Conservation (phyloP, 1,284 basidiomycete genomes). For the Cutaneotrichosporon spelunceum region DNA sequence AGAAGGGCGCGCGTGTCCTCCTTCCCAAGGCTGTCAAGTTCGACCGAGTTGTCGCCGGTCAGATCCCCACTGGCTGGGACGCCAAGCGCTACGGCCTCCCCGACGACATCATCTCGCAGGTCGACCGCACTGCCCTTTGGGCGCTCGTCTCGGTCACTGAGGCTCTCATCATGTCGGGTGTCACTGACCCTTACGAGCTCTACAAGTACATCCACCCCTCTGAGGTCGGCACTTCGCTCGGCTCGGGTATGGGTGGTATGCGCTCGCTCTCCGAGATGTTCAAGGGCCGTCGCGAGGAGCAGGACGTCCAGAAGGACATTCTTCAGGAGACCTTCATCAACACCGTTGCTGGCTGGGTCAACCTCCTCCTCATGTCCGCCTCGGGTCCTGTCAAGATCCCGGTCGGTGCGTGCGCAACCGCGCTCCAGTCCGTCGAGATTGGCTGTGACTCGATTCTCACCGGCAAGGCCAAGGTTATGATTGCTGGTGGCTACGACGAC, state of each 20-base stretch:
- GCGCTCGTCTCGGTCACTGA: slow-evolving; percentile 92
- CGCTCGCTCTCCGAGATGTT: slow-evolving; percentile 91
- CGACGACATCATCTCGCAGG: slow-evolving; percentile 92
- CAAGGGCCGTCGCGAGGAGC: slow-evolving; percentile 94
- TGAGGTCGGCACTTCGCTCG: slow-evolving; percentile 85
- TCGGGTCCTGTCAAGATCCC: slow-evolving; percentile 98
- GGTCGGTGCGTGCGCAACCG: slow-evolving; percentile 97
- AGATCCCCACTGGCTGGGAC: slow-evolving; percentile 95
- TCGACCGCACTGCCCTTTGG: slow-evolving; percentile 87
- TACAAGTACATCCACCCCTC: slow-evolving; percentile 97
- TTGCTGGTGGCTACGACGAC: slow-evolving; percentile 97
- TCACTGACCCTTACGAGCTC: slow-evolving; percentile 94
- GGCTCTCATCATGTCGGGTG: slow-evolving; percentile 93
- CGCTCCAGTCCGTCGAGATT: slow-evolving; percentile 95
- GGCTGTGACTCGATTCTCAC: slow-evolving; percentile 92
- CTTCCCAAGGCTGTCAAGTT: slow-evolving; percentile 96
- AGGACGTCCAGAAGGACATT: slow-evolving; percentile 96
- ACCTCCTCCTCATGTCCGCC: slow-evolving; percentile 86
- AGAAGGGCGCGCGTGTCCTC: slow-evolving; percentile 91
- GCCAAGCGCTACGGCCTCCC: slow-evolving; percentile 96
- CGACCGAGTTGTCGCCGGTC: slow-evolving; percentile 89
- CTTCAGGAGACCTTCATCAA: slow-evolving; percentile 99
- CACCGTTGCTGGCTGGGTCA: slow-evolving; percentile 96
- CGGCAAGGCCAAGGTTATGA: slow-evolving; percentile 98
- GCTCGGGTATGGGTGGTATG: slow-evolving; percentile 97